These are phyloP conservation scores for Zygoascus flipseniorum DNA, from an alignment of 805 yeast species.

Conservation along the genomic window DNA sequence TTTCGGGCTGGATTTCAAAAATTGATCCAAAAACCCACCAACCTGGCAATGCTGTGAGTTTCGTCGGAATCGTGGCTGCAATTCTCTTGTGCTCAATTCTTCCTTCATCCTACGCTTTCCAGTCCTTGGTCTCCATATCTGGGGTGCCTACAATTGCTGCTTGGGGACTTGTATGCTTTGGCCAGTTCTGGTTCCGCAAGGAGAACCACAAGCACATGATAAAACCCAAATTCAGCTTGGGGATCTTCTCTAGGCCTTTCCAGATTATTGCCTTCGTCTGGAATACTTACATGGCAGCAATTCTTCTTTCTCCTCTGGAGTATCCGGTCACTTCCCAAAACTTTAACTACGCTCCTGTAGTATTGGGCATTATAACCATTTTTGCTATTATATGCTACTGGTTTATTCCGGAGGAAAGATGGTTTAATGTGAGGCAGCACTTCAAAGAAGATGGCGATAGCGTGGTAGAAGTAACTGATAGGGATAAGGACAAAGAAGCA, in stretches of 20 bases:
- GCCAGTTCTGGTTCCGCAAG: constrained; percentile 14
- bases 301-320: constrained; percentile 17
- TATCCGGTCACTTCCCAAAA: constrained; percentile 16
- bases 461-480: not conserved
- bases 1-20: constrained; percentile 15
- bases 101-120: constrained; percentile 17
- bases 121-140: constrained; percentile 17
- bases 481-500: not conserved
- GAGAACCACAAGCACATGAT: constrained; percentile 5
- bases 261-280: constrained; percentile 14
- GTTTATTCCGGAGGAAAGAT: constrained; percentile 13
- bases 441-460: not conserved
- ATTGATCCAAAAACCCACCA: constrained; percentile 13
- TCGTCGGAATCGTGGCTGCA: constrained; percentile 16
- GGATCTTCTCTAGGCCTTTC: constrained; percentile 14
- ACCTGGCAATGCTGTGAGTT: constrained; percentile 17
- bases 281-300: constrained; percentile 14
- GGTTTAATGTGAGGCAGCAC: constrained; percentile 8
- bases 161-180: constrained; percentile 16
- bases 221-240: constrained; percentile 14
- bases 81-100: constrained; percentile 16
- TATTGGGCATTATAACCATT: constrained; percentile 14
- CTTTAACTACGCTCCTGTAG: constrained; percentile 19
- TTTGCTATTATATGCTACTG: constrained; percentile 13
- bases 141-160: constrained; percentile 19